Evolutionary conservation across 306 rosid genomes (phyloP), one percentile per base, ranked within the genome.

Genomic region (Gastrolobium bilobum): DNA sequence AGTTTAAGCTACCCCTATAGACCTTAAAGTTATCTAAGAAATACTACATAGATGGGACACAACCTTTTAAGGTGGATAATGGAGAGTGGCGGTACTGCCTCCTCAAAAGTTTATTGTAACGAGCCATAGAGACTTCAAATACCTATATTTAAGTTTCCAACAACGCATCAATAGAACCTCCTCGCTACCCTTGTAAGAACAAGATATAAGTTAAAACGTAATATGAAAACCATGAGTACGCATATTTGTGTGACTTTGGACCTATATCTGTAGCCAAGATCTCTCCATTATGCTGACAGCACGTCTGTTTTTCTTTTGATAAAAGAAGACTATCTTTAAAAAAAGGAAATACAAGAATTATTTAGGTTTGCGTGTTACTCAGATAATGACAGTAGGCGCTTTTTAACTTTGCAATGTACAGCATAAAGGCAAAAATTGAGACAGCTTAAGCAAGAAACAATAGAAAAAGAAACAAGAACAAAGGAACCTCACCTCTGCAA

Each of bases 401-500:
- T 51, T 62, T 70, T 6, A 52, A 51, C 38, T 31, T 69, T 73
- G 43, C 76, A 66, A 11, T 46, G 53, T 30, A 43, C 68, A 76
- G 39, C 81, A 72, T 64, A 33, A 39, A 66, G 39, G 54, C 29
- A 81, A 46, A 68, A 77, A 70, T 51, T 11, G 52, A 76, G 72
- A 73, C 62, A 54, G 53, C 8, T 40, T 30, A 53, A 59, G 68
- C 64, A 46, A 67, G 54, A 50, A 69, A 40, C 59, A 81, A 57
- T 33, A 42, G 63, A 54, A 3, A 7, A 43, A 29, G 10, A 26
- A 64, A 56, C 26, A 59, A 43, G 63, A 34, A 80, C 54, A 53
- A 77, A 51, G 79, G 71, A 50, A 38, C 52, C 7, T 13, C 84
- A 95, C 99, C 99, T 95, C 91, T 46, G 98, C 97, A 85, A 87